Base-by-base conservation (phyloP, 306 rosid species). In the Lagenaria siceraria region DNA sequence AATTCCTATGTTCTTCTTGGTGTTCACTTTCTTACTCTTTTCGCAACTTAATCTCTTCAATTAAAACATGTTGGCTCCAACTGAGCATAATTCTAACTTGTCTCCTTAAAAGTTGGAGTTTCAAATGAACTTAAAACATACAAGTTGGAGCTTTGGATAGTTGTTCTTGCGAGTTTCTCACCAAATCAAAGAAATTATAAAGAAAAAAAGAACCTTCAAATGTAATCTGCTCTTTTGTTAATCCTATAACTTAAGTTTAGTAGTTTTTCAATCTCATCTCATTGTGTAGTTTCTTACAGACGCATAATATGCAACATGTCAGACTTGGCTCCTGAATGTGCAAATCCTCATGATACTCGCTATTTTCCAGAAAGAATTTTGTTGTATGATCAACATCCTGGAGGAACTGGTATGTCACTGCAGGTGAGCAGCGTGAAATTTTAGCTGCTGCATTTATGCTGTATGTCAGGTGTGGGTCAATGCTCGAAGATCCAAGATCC, bases 251-350 rank as follows among this genome's bases (percentile, higher is more conserved):
- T 49, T 43, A 71, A 25, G 76, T 36, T 42, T 42, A 59, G 49
- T 35, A 78, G 38, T 66, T 56, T 71, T 71, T 29, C 40, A 25
- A 36, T 82, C 66, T 84, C 77, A 85, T 22, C 74, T 25, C 80
- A 42, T 64, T 74, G 48, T 70, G 80, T 71, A 68, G 64, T 49
- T 68, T 22, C 59, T 53, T 86, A 82, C 89, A 92, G 97, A 77
- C 91, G 90, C 29, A 84, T 95, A 31, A 83, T 86, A 59, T 90
- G 97, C 87, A 83, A 95, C 93, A 78, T 84, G 78, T 87, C 95
- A 68, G 97, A 92, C 83, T 84, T 95, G 84, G 95, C 95, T 52
- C 88, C 97, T 33, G 97, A 92, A 85, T 95, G 98, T 82, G 84
- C 92, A 77, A 86, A 92, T 81, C 96, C 93, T 80, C 87, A 87